Base-by-base conservation (phyloP, 805 yeast genomes). In the Brettanomyces naardenensis region DNA sequence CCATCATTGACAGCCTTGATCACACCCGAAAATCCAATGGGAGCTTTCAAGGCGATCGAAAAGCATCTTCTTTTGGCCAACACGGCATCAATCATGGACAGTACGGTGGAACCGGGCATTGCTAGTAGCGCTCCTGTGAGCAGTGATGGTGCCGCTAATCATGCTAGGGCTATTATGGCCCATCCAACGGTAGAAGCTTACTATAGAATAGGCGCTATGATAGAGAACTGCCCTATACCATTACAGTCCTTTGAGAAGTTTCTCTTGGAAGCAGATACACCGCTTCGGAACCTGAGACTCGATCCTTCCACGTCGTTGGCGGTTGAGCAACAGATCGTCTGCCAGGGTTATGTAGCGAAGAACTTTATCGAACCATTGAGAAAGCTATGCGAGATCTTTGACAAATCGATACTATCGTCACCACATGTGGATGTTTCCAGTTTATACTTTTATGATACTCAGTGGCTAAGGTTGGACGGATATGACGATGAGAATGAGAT, bases 391-490 rank as follows among this genome's bases (percentile, higher is more conserved):
- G 71, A 68, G 5, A 65, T 69, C n/a, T 77, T 69, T 49, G 54
- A 65, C 13, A 61, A 62, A 11, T 58, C 50, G 5, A 53, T 60
- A 31, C 38, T 56, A 10, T 56, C 69, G 14, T 54, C 58, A 21
- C 65, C 72, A 5, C 73, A 68, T 19, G 61, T 70, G 19, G 69
- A 73, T 44, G 59, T 71, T 1, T 66, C 80, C 2, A 73, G 69
- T 6, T 48, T 87, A 20, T 80, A 72, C 48, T 75, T 78, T 44
- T 75, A 78, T 49, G 77, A 81, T 46, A 75, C 78, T 1, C 64
- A 66, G 20, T 84, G 94, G 94, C 61, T 84, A 14, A 66, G 69
- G 6, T 48, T 73, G 7, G 48, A 41, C 15, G 23, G 40, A 5
- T 28, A 33, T 19, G 45, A 44, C 1, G 55, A 51, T 19, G 36